phyloP scores from a whole-genome alignment of 148 eudicot genomes.

The Nepenthes mirabilis region DNA sequence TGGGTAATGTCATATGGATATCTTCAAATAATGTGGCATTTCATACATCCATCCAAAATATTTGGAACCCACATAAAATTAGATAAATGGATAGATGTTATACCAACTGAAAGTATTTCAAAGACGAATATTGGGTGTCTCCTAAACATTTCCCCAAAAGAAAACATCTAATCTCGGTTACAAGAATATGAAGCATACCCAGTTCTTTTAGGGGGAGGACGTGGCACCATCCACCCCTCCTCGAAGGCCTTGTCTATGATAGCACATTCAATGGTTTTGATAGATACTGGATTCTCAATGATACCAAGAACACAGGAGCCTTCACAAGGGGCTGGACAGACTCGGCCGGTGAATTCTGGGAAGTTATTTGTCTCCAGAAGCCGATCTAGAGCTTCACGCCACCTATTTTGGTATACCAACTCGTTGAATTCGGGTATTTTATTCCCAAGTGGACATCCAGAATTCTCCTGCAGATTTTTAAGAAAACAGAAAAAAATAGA shows the following conservation, averaged over 20 bases:
- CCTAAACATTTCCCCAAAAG: no score
- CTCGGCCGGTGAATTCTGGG: conserved; percentile 95
- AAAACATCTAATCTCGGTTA: no score
- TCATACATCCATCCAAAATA: no score
- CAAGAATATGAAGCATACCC: conserved; percentile 29
- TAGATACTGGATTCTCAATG: conserved; percentile 90
- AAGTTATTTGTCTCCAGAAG: conserved; percentile 93
- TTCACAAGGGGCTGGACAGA: conserved; percentile 98
- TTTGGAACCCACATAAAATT: no score
- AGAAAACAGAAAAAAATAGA: background rate
- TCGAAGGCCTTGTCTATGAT: conserved; percentile 93
- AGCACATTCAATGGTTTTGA: conserved; percentile 84
- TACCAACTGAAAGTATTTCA: no score
- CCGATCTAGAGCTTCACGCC: conserved; percentile 93
- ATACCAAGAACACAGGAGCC: conserved; percentile 98
- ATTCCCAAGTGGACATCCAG: conserved; percentile 97
- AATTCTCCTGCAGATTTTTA: conserved; percentile 50
- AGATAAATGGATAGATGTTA: no score
- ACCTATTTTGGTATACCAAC: conserved; percentile 85
- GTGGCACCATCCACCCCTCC: conserved; percentile 97
- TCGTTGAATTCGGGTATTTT: conserved; percentile 96
- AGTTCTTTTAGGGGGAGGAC: conserved; percentile 75
- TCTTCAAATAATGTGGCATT: no score
- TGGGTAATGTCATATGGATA: no score
- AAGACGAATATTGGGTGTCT: no score